Base-by-base conservation (phyloP, 495 filamentous ascomycete species). In the Daldinia vernicosa region DNA sequence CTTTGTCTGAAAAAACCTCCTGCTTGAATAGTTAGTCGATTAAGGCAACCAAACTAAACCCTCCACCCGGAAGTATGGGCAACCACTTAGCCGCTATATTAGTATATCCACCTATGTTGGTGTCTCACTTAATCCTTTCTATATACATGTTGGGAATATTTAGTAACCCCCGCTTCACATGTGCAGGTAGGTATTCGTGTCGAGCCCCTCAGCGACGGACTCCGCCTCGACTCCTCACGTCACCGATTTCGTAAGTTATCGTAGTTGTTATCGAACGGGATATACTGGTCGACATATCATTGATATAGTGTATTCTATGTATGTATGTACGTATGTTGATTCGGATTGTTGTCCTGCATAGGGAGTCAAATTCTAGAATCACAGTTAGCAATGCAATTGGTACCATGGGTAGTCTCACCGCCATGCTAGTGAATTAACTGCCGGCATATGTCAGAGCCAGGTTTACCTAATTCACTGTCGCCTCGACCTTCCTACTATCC, bases 31-130 rank as follows among this genome's bases (percentile, higher is more conserved):
- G n/a, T n/a, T 9, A 19, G n/a, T 17, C 40, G 22, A 52, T 24
- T 52, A 52, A 52, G 47, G 47, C 47, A 52, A 52, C 47, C 47
- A 28, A 28, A 27, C 47, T 52, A 52, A 52, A 17, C 19, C 19
- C n/a, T 47, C n/a, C n/a, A 22, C 40, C 19, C n/a, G 1, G 6
- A 14, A 1, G 33, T 35, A 35, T 47, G n/a, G 15, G 40, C 0
- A 22, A 47, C 19, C 17, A 47, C 17, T 47, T 14, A 35, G 11
- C 33, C 12, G 2, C 33, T 35, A 35, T 30, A n/a, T n/a, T n/a
- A n/a, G n/a, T n/a, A n/a, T n/a, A 30, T 5, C 33, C 33, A 35
- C 33, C 11, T 35, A 4, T 35, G 33, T 14, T 4, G 33, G 40
- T 45, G n/a, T 22, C 39, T 43, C 39, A 50, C 17, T 50, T 50